Conservation (phyloP, 805 yeast genomes). For the Candida orba region DNA sequence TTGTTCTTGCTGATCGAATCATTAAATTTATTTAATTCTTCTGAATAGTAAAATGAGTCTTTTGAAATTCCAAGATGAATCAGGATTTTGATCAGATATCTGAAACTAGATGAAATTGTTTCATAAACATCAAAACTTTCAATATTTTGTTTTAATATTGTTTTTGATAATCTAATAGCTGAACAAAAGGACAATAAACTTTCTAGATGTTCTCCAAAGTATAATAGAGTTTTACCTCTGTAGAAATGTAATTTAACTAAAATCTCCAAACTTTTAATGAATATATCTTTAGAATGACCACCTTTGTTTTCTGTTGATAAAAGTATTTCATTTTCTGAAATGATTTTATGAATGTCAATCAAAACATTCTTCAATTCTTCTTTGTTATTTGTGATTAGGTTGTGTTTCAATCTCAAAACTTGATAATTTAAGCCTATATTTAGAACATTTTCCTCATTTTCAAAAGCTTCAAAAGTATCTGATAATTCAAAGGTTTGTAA, state of each 20-base stretch:
- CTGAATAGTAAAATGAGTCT: slow-evolving; percentile 48
- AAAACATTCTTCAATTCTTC: slow-evolving; percentile 8
- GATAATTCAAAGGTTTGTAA: slow-evolving; percentile 1
- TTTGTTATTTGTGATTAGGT: slow-evolving; percentile 11
- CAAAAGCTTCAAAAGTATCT: too few species aligned
- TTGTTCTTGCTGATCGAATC: slow-evolving; percentile 11
- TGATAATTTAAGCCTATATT: slow-evolving; percentile 5
- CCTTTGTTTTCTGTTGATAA: slow-evolving; percentile 13
- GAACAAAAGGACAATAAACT: slow-evolving; percentile 35
- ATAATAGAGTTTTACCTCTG: slow-evolving; percentile 14
- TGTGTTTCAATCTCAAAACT: slow-evolving; percentile 13
- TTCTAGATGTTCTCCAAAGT: slow-evolving; percentile 18
- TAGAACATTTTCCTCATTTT: not conserved
- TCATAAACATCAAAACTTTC: slow-evolving; percentile 26
- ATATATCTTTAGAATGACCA: slow-evolving; percentile 7
- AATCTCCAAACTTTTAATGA: slow-evolving; percentile 6
- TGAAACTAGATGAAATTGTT: slow-evolving; percentile 32
- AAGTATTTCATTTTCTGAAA: not conserved
- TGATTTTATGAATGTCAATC: not conserved
- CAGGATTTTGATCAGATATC: slow-evolving; percentile 31
- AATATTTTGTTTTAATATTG: slow-evolving; percentile 39
- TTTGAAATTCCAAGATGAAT: slow-evolving; percentile 48
- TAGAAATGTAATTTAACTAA: slow-evolving; percentile 13
- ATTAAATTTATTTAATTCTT: slow-evolving; percentile 34
- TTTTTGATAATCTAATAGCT: slow-evolving; percentile 44